Base-by-base conservation (phyloP, 164 flowering plant genomes). In the Vitis labrusca region DNA sequence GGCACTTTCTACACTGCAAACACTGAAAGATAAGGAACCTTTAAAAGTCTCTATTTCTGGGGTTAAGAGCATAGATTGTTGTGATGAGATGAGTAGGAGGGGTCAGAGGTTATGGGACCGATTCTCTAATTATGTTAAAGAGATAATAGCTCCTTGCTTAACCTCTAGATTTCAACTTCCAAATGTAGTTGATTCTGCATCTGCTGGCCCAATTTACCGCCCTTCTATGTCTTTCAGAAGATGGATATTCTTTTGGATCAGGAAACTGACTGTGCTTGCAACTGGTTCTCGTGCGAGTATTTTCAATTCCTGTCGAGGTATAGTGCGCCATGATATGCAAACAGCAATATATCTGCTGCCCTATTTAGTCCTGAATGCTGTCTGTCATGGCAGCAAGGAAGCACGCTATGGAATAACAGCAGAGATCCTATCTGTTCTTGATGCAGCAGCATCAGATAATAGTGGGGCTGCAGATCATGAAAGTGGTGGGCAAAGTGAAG, bases 291-390 rank as follows among this genome's bases (percentile, higher is more conserved):
- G 99, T 66, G 88, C 91, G 10, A 79, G 84, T 72, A 96, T 96
- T 74, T 96, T 96, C 70, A 88, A 79, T 84, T 89, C 97, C 63
- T 96, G 99, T 77, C 88, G 99, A 59, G 97, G 89, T 65, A 93
- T 96, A 72, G 98, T 92, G 48, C 91, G 97, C 27, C 97, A 96
- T 86, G 99, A 96, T 78, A 88, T 92, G 97, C 95, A 86, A 79
- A 91, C 92, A 27, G 95, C 99, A 11, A 85, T 73, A 60, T 96
- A 96, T 81, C 84, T 96, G 77, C 80, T 96, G 50, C 99, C 99
- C 23, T 93, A 96, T 80, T 80, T 96, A 75, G 97, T 96, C 32
- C 82, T 96, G 44, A 84, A 92, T 86, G 97, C 85, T 77, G 91
- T 93, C 29, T 96, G 98, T 81, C 85, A 92, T 79, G 91, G 98